These are phyloP conservation scores for Limnomonas spitsbergensis DNA, from an alignment of 139 green algal genomes.

Conservation along the genomic window DNA sequence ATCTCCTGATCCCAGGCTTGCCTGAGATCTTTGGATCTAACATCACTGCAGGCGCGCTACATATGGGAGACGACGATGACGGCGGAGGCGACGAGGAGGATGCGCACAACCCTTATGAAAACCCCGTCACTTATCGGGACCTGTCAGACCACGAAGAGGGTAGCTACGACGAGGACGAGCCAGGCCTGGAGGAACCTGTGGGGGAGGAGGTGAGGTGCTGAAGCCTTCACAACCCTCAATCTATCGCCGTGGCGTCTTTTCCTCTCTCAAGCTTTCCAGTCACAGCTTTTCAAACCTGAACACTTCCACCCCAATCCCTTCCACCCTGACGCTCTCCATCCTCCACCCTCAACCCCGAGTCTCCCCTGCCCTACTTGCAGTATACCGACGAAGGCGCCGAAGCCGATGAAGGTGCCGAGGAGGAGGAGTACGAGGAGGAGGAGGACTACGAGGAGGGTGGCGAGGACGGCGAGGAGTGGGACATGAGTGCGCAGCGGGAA, in stretches of 20 bases:
- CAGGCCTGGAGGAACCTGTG: neutral
- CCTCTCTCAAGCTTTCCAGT: too few relatives aligned
- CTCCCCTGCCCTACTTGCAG: too few relatives aligned
- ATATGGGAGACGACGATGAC: neutral
- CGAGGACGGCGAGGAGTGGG: constrained; percentile 18
- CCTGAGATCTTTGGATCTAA: too few relatives aligned
- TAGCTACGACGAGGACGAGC: constrained; percentile 5
- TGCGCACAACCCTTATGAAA: constrained; percentile 32
- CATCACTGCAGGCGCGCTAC: neutral
- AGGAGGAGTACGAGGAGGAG: constrained; percentile 14
- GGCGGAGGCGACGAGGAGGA: constrained; percentile 36
- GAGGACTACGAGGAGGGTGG: constrained; percentile 25
- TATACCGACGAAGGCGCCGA: too few relatives aligned
- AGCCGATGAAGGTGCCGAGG: neutral
- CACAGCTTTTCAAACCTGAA: too few relatives aligned
- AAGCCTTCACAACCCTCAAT: too few relatives aligned
- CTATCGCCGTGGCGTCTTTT: too few relatives aligned
- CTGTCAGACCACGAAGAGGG: constrained; percentile 8
- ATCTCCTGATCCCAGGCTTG: too few relatives aligned
- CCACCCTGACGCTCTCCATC: too few relatives aligned
- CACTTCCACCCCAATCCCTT: too few relatives aligned
- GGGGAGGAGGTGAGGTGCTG: neutral
- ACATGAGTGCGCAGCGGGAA: constrained; percentile 14
- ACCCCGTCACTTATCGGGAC: constrained; percentile 16
- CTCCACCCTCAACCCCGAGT: too few relatives aligned